phyloP scores from a whole-genome alignment of 176 grass and related monocot species.

The Paspalum notatum region DNA sequence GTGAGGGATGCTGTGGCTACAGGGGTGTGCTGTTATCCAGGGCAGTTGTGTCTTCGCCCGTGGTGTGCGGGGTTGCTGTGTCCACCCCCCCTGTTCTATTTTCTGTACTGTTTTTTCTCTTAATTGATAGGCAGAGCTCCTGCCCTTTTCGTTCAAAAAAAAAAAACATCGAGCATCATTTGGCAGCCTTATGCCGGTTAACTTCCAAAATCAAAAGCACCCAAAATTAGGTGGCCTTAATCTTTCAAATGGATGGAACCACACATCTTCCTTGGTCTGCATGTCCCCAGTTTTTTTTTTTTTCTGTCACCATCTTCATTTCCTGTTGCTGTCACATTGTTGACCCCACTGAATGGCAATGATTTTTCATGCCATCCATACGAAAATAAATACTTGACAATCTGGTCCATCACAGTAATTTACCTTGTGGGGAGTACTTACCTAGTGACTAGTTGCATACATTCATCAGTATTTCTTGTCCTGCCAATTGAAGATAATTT shows the following conservation, averaged over 20 bases:
- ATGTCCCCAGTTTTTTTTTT: constrained; percentile 26
- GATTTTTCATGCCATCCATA: constrained; percentile 27
- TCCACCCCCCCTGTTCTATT: too few relatives aligned
- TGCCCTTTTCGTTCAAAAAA: too few relatives aligned
- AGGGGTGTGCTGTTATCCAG: too few relatives aligned
- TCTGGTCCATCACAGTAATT: constrained; percentile 28
- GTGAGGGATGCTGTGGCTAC: too few relatives aligned
- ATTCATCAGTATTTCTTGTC: constrained; percentile 3
- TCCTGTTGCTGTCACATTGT: constrained; percentile 27
- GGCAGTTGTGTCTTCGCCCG: too few relatives aligned
- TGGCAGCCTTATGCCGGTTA: background rate
- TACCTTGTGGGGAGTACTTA: background rate
- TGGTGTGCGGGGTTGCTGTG: too few relatives aligned
- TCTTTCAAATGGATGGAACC: constrained; percentile 45
- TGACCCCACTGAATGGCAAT: constrained; percentile 36
- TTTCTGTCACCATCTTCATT: constrained; percentile 25
- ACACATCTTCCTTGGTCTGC: constrained; percentile 32
- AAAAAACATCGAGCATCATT: background rate
- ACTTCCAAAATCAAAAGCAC: constrained; percentile 10
- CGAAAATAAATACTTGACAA: background rate
- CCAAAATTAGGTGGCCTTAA: constrained; percentile 31
- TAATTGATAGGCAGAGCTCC: too few relatives aligned
- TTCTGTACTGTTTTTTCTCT: too few relatives aligned
- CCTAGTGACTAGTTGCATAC: constrained; percentile 7
- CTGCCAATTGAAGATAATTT: background rate